phyloP scores from a whole-genome alignment of 2,329 filamentous ascomycete genomes.

The Claviceps maximensis region DNA sequence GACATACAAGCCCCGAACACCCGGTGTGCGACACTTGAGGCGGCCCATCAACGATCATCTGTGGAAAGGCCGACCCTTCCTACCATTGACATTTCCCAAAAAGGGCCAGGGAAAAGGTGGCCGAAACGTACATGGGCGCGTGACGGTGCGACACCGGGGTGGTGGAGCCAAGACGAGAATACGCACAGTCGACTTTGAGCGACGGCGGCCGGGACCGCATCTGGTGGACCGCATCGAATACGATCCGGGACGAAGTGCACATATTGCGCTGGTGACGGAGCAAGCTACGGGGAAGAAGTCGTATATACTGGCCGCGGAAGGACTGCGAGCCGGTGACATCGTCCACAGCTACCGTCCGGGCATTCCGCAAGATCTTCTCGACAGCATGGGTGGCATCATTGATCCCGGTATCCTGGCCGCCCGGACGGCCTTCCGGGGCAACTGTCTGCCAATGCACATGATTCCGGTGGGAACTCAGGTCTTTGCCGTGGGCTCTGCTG shows the following conservation, averaged over 20 bases:
- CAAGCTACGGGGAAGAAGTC: conserved; percentile 61
- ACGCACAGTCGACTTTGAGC: conserved; percentile 78
- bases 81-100: conserved; percentile 77
- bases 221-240: conserved; percentile 90
- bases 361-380: conserved; percentile 74
- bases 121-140: conserved; percentile 70
- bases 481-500: conserved; percentile 72
- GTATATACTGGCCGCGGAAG: conserved; percentile 93
- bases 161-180: conserved; percentile 88
- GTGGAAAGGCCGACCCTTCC: conserved; percentile 80
- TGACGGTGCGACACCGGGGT: conserved; percentile 84
- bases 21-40: conserved; percentile 81
- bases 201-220: conserved; percentile 67
- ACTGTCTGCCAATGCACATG: conserved; percentile 91
- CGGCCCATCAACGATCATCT: conserved; percentile 92
- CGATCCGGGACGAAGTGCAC: conserved; percentile 83
- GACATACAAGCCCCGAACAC: conserved; percentile 87
- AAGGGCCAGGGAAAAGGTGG: conserved; percentile 89
- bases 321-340: conserved; percentile 79
- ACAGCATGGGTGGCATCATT: conserved; percentile 81
- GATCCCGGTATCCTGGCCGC: conserved; percentile 94
- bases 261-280: conserved; percentile 77
- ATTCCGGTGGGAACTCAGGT: conserved; percentile 88
- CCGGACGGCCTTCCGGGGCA: conserved; percentile 85
- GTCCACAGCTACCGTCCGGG: conserved; percentile 86